Evolutionary conservation across 2,329 filamentous ascomycete species (phyloP), one percentile per base, ranked within the genome.

Genomic region (Dothistroma septosporum): DNA sequence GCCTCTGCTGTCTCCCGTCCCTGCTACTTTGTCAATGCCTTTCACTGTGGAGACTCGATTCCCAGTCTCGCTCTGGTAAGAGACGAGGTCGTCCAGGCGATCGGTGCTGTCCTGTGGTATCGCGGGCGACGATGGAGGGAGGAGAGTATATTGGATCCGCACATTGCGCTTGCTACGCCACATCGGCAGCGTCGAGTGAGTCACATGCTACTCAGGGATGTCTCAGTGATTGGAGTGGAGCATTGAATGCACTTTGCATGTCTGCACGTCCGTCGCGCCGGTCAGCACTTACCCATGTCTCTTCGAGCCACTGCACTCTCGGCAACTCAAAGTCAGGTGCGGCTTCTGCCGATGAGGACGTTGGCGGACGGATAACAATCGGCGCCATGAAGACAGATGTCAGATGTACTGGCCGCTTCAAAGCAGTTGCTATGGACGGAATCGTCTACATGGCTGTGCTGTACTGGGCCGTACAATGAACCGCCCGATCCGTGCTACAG

Each of bases 161-260:
- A 95, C 90, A 76, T 94, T 94, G 73, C 86, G 87, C 57, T 89
- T 87, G 52, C 84, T 83, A 68, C 86, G 86, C 91, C 91, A 95
- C 88, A 94, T 92, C 64, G 83, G 78, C 11, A 92, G 84, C 5
- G 88, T 90, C 4, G 86, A 89, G 77, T 91, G 87, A 11, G 88
- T 90, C 59, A 92, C 87, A 68, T 83, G 78, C 50, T 44, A 19
- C 41, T 9, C 3, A 16, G 16, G 3, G 16, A 9, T 44, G 41
- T 44, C 41, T 44, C 9, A 44, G 41, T 9, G 8, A 19, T 19
- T 3, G 41, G n/a, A n/a, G 41, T 16, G 7, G 41, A n/a, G 41
- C 9, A 9, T n/a, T 5, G n/a, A 9, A 44, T 44, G 41, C 41
- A n/a, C 8, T 19, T 14, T n/a, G 41, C 14, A 19, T 35, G 7